Evolutionary conservation across 768 basidiomycete genomes (phyloP).

Genomic region (Tricholoma terreum): DNA sequence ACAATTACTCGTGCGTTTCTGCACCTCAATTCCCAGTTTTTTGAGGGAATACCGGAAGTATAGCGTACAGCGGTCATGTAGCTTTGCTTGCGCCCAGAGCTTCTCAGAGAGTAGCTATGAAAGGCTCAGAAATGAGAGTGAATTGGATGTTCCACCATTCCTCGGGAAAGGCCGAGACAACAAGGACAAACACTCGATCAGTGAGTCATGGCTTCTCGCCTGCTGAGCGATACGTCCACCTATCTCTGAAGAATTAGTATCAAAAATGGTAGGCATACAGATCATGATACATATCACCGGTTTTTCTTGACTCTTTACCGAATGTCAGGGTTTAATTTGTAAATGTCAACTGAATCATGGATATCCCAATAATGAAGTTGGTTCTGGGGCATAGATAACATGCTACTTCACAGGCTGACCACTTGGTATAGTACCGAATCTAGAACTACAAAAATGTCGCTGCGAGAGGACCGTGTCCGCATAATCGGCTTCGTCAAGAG

Average conservation of each 20-base stretch:
- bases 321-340: no score
- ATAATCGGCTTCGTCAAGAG: conserved; percentile 25
- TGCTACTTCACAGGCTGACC: no score
- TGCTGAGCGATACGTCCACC: no score
- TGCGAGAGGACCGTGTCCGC: conserved; percentile 28
- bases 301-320: no score
- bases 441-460: background rate
- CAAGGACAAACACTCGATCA: conserved; percentile 2
- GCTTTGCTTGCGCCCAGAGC: conserved; percentile 13
- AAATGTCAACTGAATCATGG: no score
- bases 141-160: conserved; percentile 16
- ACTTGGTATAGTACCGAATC: no score
- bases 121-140: conserved; percentile 17
- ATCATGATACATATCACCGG: no score
- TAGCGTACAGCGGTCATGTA: conserved; percentile 1
- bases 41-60: conserved; percentile 12
- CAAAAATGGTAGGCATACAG: no score
- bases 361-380: no score
- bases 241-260: no score
- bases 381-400: no score
- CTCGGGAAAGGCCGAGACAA: conserved; percentile 3
- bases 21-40: conserved; percentile 17
- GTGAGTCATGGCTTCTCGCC: no score
- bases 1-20: conserved; percentile 23
- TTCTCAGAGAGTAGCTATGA: conserved; percentile 13